Percentiles rank a stretch among this genome's conserved stretches.
Conservation (phyloP, 306 rosid species). For the Castanea sativa region DNA sequence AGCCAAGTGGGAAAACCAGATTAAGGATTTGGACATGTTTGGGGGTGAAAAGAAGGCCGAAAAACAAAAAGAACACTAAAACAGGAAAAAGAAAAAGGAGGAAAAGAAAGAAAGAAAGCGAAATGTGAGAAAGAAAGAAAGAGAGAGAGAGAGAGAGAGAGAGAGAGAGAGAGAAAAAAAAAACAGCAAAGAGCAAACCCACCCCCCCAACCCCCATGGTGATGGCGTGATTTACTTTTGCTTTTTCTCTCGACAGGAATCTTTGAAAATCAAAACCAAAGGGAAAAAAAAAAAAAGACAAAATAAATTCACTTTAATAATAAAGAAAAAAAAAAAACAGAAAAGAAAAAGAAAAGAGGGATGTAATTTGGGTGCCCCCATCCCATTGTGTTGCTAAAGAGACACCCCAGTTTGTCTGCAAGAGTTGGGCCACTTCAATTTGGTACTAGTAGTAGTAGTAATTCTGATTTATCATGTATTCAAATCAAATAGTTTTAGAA, state of each 20-base stretch:
- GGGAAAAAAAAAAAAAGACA: background rate
- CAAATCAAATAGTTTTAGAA: too few species aligned
- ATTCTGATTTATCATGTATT: too few species aligned
- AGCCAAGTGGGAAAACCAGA: slow-evolving; percentile 28
- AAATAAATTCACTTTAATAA: slow-evolving; percentile 2
- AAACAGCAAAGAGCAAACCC: background rate
- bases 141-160: slow-evolving; percentile 2
- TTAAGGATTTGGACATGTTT: slow-evolving; percentile 30
- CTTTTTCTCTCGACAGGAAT: slow-evolving; percentile 57
- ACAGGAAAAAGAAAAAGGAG: slow-evolving; percentile 65
- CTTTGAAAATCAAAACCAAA: slow-evolving; percentile 60
- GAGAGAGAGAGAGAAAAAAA: background rate
- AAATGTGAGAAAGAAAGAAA: slow-evolving; percentile 22
- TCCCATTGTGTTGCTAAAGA: background rate
- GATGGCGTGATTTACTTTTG: slow-evolving; percentile 61
- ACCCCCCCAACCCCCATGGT: slow-evolving; percentile 27
- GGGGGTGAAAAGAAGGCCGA: slow-evolving; percentile 42
- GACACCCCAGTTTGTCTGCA: background rate
- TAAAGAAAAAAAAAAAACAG: background rate
- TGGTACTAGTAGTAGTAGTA: too few species aligned
- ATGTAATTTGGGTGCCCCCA: slow-evolving; percentile 23
- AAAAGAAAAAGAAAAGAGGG: background rate
- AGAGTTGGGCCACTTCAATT: background rate
- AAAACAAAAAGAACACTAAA: slow-evolving; percentile 61
- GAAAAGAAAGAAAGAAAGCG: slow-evolving; percentile 40